Evolutionary conservation across 352 stramenopile genomes (phyloP), one percentile per base, ranked within the genome.

Genomic region (Phytophthora cactorum): DNA sequence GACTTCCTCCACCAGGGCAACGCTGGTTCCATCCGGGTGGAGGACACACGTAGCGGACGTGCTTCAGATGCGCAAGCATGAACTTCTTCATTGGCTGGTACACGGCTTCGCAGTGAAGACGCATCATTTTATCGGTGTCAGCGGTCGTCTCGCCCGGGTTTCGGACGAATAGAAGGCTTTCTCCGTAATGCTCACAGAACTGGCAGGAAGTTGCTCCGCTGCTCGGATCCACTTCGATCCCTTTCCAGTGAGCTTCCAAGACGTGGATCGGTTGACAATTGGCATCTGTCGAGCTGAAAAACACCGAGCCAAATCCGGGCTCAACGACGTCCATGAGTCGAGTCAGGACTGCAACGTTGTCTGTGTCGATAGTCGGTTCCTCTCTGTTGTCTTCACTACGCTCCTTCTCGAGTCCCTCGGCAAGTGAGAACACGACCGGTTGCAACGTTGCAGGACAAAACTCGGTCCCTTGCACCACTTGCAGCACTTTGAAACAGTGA

Each of bases 391-490:
- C 12, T 47, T 22, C 39, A 4, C 39, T 22, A 22, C 39, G 14
- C 39, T 47, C 41, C 41, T 27, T 47, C 41, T 47, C 41, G 41
- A 45, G 39, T 11, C 17, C 22, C 9, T 50, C 22, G 9, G 44
- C 44, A 50, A 50, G 44, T 31, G 51, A 60, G 28, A 55, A 60
- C 31, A 60, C 39, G 25, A 59, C 31, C 17, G 59, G 50, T 28
- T 59, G 49, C 49, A 59, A 54, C n/a, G 50, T 66, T 32, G 28
- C 49, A 41, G 15, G 9, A 39, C 15, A 52, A n/a, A 34, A 41
- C 15, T 14, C 43, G 2, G 27, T 29, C 4, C 12, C 29, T 39
- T 17, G 17, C 14, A n/a, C 28, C 29, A 60, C 10, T 28, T 53
- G 38, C 49, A 59, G 38, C 22, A 66, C 41, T 14, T 51, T 52